Evolutionary conservation across 208 protist species (phyloP), one percentile per base, ranked within the genome.

Genomic region (Leishmania aethiopica): DNA sequence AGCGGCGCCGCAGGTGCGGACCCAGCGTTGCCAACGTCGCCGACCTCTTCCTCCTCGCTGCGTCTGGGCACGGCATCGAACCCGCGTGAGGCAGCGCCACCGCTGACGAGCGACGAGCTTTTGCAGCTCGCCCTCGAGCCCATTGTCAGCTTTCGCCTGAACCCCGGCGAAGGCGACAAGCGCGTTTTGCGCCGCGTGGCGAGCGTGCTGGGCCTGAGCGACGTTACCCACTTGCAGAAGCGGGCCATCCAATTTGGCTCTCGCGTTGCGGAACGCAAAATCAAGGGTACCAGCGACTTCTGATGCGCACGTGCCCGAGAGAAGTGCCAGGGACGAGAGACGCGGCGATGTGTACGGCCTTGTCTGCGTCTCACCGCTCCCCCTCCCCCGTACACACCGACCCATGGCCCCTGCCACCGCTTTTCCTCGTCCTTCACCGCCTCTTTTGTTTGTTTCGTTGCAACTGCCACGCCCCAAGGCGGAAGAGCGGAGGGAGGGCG

Each of bases 191-290:
- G 97, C 11, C 80, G 78, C 42, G 90, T 92, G 35, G 98, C 97
- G 13, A 78, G 78, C 10, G 80, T 93, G 49, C 55, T 99, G n/a
- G 98, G 98, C 0, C 88, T 99, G 28, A 60, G 76, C 13, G 84
- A 80, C 17, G 92, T 95, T 42, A 90, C 96, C 35, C 77, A 81
- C 28, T 86, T 99, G 70, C 91, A 98, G 82, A 99, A 99, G 89
- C 94, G 98, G 19, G 98, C 98, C 5, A 99, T 99, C 59, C 98
- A 99, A 89, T 99, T 99, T 79, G 98, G 98, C 75, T 97, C 98
- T 8, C 92, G 98, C 35, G 94, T 99, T 62, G 98, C 98, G 15
- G 95, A 99, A 59, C 72, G 91, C 17, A 88, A 86, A 55, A 80
- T 92, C 35, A 77, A 86, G 17, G 91, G 91, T 6, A 88, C 79